Percentiles rank a stretch among this genome's conserved stretches.
phyloP scores from a whole-genome alignment of 1,139 yeast species.

The Magnusiomyces magnusii region DNA sequence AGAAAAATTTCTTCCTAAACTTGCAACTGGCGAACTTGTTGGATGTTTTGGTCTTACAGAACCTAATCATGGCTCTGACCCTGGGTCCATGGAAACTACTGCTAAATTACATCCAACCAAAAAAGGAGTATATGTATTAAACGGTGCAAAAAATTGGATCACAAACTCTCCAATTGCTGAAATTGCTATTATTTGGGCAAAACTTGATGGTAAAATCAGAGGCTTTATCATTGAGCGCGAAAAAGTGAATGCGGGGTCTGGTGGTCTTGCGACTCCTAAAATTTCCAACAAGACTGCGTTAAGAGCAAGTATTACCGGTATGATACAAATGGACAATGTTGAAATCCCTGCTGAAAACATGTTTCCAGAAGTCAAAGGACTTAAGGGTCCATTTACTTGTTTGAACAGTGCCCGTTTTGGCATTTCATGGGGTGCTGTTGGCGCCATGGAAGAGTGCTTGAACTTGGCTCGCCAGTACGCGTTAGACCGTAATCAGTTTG shows the following conservation, averaged over 20 bases:
- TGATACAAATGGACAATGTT: conserved; percentile 40
- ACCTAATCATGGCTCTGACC: conserved; percentile 43
- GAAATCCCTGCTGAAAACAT: conserved; percentile 40
- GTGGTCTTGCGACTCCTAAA: conserved; percentile 37
- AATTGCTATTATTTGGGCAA: conserved; percentile 39
- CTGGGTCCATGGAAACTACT: conserved; percentile 40
- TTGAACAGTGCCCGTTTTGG: conserved; percentile 40
- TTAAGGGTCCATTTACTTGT: conserved; percentile 42
- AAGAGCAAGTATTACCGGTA: conserved; percentile 41
- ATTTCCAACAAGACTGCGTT: conserved; percentile 36
- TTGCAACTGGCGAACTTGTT: conserved; percentile 39
- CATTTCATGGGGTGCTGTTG: conserved; percentile 41
- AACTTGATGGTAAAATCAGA: conserved; percentile 38
- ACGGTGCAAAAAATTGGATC: conserved; percentile 41
- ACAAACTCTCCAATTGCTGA: conserved; percentile 43
- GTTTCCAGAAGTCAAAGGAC: conserved; percentile 36
- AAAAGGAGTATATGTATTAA: conserved; percentile 37
- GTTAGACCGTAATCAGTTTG: conserved; percentile 38
- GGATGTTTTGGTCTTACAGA: conserved; percentile 42
- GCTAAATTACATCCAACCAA: conserved; percentile 39
- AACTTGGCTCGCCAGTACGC: conserved; percentile 36
- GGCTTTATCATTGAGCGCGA: conserved; percentile 39
- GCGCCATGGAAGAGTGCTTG: conserved; percentile 39
- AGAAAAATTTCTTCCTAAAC: conserved; percentile 36
- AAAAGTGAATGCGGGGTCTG: conserved; percentile 27